Evolutionary conservation across 129 eudicot genomes (phyloP).

Genomic region (Lactuca saligna): DNA sequence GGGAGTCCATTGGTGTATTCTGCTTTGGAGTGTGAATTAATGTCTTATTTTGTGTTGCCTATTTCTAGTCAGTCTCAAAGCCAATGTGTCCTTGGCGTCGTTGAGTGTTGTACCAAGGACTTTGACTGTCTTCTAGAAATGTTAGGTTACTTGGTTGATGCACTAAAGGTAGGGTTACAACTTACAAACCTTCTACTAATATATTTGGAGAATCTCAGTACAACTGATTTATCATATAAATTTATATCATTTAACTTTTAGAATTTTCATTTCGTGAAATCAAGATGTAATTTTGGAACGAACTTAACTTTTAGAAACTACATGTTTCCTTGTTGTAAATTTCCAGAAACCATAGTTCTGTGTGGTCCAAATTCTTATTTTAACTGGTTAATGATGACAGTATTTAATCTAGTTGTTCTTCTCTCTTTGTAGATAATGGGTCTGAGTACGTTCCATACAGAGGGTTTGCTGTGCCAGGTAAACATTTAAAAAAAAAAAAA

Average conservation of each 20-base stretch:
- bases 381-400: neutral
- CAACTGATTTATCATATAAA: too few relatives aligned
- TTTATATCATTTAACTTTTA: too few relatives aligned
- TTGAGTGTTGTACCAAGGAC: neutral
- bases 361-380: too few relatives aligned
- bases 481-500: neutral
- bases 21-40: neutral
- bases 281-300: too few relatives aligned
- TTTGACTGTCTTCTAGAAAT: neutral
- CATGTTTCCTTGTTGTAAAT: too few relatives aligned
- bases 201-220: too few relatives aligned
- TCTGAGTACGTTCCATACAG: neutral
- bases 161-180: neutral
- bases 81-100: conserved; percentile 21
- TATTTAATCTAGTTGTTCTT: neutral
- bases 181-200: too few relatives aligned
- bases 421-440: conserved; percentile 7
- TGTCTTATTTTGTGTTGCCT: neutral
- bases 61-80: conserved; percentile 11
- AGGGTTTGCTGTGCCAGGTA: conserved; percentile 10
- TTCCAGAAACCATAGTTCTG: too few relatives aligned
- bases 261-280: too few relatives aligned
- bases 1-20: neutral
- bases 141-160: neutral
- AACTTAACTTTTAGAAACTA: too few relatives aligned